These are phyloP conservation scores for Vanilla planifolia DNA, from an alignment of 106 monocot genomes.

Conservation along the genomic window DNA sequence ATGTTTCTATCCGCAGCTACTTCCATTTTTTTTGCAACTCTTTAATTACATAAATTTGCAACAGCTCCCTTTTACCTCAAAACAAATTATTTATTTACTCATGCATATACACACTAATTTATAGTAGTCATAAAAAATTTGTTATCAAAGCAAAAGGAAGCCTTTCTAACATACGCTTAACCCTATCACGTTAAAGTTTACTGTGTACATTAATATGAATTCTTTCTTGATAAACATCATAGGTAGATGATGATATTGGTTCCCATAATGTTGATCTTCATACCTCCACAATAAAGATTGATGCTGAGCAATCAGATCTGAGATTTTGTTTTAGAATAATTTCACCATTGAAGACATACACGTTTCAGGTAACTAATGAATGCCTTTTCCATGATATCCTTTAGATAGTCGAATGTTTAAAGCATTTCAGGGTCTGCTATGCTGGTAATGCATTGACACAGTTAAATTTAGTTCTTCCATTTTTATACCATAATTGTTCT, in stretches of 20 bases:
- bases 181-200: not conserved
- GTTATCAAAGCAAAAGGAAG: too few species aligned
- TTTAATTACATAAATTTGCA: too few species aligned
- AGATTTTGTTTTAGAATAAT: conserved; percentile 98
- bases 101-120: too few species aligned
- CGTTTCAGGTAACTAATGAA: conserved; percentile 68
- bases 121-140: too few species aligned
- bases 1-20: too few species aligned
- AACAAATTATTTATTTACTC: too few species aligned
- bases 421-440: not conserved
- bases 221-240: conserved; percentile 17
- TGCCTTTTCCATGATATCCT: not conserved
- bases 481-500: not conserved
- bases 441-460: not conserved
- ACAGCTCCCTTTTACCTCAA: too few species aligned
- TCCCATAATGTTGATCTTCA: conserved; percentile 72
- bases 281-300: conserved; percentile 90
- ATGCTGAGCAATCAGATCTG: conserved; percentile 84
- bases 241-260: conserved; percentile 50
- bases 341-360: conserved; percentile 70
- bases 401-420: not conserved
- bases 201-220: not conserved
- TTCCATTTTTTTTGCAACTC: too few species aligned
- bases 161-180: too few species aligned
- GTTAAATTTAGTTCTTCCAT: not conserved